phyloP scores from a whole-genome alignment of 805 yeast genomes.

The Yamadazyma takamatsuzukensis region DNA sequence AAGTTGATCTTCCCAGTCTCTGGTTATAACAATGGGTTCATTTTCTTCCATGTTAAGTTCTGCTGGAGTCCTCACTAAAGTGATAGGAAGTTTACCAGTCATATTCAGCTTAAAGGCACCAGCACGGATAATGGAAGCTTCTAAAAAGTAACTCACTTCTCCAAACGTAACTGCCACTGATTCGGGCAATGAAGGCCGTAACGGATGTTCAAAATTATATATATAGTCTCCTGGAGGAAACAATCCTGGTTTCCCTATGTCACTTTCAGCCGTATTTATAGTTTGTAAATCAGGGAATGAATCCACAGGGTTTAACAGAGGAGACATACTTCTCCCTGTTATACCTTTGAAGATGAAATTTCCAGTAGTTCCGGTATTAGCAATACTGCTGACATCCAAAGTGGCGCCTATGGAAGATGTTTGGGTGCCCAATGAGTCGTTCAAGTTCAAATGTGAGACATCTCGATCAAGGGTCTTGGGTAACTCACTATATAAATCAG shows the following conservation, averaged over 20 bases:
- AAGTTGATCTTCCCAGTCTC: conserved; percentile 92
- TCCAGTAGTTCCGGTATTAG: conserved; percentile 8
- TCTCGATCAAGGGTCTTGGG: conserved; percentile 22
- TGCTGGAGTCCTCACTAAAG: conserved; percentile 70
- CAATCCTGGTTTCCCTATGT: conserved; percentile 20
- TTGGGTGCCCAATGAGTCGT: too few relatives aligned
- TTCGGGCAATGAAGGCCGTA: conserved; percentile 82
- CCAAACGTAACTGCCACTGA: conserved; percentile 78
- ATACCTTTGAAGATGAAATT: neutral
- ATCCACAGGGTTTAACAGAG: conserved; percentile 18
- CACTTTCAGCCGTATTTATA: conserved; percentile 13
- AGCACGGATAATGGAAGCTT: conserved; percentile 65
- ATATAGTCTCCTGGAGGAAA: conserved; percentile 89
- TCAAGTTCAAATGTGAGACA: conserved; percentile 32
- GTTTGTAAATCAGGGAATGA: conserved; percentile 19
- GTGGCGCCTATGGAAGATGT: too few relatives aligned
- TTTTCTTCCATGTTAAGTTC: conserved; percentile 80
- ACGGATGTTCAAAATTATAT: conserved; percentile 86
- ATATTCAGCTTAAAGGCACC: conserved; percentile 86
- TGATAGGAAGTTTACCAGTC: conserved; percentile 58
- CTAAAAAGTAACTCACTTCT: conserved; percentile 63
- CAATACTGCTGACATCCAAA: conserved; percentile 4
- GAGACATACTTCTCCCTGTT: conserved; percentile 21
- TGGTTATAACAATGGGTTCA: conserved; percentile 86
- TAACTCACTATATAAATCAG: conserved; percentile 41